phyloP scores from a whole-genome alignment of 108 stramenopile species.

The Craspedostauros australis region DNA sequence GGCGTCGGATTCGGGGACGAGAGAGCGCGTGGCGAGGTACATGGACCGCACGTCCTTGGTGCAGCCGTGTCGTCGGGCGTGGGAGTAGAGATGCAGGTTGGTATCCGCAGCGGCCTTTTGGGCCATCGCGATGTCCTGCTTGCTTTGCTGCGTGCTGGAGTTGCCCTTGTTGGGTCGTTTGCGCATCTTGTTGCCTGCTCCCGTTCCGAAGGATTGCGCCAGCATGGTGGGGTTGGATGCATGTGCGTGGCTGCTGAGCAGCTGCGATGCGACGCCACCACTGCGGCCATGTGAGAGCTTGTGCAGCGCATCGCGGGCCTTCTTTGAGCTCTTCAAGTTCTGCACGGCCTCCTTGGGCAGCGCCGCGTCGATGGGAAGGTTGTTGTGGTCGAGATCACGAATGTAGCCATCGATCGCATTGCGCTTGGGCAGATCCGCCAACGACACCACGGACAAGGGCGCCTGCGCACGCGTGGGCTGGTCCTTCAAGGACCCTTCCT shows the following conservation, averaged over 20 bases:
- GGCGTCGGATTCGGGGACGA: slow-evolving; percentile 54
- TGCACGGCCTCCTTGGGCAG: slow-evolving; percentile 29
- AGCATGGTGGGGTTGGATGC: slow-evolving; percentile 58
- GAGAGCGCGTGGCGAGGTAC: slow-evolving; percentile 52
- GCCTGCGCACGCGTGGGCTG: slow-evolving; percentile 75
- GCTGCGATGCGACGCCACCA: slow-evolving; percentile 41
- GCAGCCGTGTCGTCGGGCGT: slow-evolving; percentile 79
- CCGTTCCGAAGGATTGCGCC: slow-evolving; percentile 37
- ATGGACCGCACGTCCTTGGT: slow-evolving; percentile 78
- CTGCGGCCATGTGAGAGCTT: slow-evolving; percentile 44
- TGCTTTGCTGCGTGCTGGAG: neutral
- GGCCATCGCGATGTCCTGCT: slow-evolving; percentile 20
- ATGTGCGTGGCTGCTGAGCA: slow-evolving; percentile 59
- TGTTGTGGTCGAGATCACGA: slow-evolving; percentile 43
- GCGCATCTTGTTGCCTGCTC: slow-evolving; percentile 14
- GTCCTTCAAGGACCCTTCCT: slow-evolving; percentile 52
- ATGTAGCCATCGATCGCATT: slow-evolving; percentile 79
- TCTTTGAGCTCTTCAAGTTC: slow-evolving; percentile 55
- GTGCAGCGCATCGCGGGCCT: slow-evolving; percentile 59
- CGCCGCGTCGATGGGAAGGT: slow-evolving; percentile 57
- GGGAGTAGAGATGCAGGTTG: slow-evolving; percentile 47
- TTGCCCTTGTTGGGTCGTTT: slow-evolving; percentile 39
- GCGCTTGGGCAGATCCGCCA: slow-evolving; percentile 59
- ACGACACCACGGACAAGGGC: slow-evolving; percentile 57
- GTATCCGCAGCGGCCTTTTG: slow-evolving; percentile 62